Conservation (phyloP, 1,284 basidiomycete species). For the Puccinia polysora region DNA sequence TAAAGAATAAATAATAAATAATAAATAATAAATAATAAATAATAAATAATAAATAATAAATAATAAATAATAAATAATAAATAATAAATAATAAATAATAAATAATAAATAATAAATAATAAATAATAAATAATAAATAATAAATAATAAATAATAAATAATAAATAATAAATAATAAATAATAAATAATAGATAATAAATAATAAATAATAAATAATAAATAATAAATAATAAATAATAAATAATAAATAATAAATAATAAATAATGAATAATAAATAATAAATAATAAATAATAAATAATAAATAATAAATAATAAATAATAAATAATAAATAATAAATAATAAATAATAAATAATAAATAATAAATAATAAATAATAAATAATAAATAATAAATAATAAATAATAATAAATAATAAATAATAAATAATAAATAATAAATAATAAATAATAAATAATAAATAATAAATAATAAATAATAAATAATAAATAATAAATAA, state of each 20-base stretch:
- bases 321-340: neutral
- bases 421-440: neutral
- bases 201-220: neutral
- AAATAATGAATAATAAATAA: too few relatives aligned
- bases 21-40: too few relatives aligned
- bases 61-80: too few relatives aligned
- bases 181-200: too few relatives aligned
- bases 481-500: neutral
- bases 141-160: neutral
- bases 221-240: neutral
- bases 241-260: neutral
- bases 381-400: neutral
- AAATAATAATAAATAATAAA: slow-evolving; percentile 6
- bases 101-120: neutral
- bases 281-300: slow-evolving; percentile 2
- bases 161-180: neutral
- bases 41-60: too few relatives aligned
- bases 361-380: neutral
- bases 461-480: neutral
- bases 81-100: neutral
- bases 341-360: neutral
- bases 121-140: neutral
- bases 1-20: too few relatives aligned
- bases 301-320: neutral
- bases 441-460: neutral